Conservation (phyloP, 2,329 filamentous ascomycete species). For the Microsporum canis region DNA sequence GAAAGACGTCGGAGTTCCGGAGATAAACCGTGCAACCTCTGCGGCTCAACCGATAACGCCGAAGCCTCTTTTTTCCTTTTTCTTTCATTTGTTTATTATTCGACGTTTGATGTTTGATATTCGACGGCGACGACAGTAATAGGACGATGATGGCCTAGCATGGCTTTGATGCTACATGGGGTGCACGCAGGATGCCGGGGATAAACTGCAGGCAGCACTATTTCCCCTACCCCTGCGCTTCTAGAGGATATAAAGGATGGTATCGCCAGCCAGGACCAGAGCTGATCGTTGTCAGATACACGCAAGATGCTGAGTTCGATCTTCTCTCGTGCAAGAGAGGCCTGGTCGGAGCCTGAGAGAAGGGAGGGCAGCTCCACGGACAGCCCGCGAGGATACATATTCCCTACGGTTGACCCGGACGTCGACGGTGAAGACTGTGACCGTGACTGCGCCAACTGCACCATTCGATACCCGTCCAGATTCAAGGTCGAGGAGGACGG, state of each 20-base stretch:
- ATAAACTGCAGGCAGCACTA: neutral
- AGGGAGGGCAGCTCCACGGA: neutral
- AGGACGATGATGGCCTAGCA: neutral
- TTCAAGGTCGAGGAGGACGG: slow-evolving; percentile 64
- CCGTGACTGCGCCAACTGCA: slow-evolving; percentile 74
- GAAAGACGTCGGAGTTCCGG: neutral
- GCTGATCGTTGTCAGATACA: neutral
- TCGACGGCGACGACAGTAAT: neutral
- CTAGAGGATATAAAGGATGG: no score
- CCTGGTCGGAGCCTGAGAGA: neutral
- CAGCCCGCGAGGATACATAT: slow-evolving; percentile 43
- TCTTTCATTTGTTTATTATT: neutral
- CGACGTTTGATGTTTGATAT: neutral
- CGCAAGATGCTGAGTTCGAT: slow-evolving; percentile 2
- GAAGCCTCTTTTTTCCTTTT: neutral
- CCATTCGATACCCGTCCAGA: slow-evolving; percentile 63
- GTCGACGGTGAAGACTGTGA: slow-evolving; percentile 80
- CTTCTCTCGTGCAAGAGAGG: neutral
- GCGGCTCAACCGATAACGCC: slow-evolving; percentile 2
- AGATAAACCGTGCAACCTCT: neutral
- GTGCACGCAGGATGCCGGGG: neutral
- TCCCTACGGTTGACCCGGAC: slow-evolving; percentile 59
- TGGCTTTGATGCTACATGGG: neutral
- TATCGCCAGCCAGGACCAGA: no score
- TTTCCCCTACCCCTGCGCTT: neutral